phyloP scores from a whole-genome alignment of 73 alveolate genomes.

The Vitrella brassicaformis region DNA sequence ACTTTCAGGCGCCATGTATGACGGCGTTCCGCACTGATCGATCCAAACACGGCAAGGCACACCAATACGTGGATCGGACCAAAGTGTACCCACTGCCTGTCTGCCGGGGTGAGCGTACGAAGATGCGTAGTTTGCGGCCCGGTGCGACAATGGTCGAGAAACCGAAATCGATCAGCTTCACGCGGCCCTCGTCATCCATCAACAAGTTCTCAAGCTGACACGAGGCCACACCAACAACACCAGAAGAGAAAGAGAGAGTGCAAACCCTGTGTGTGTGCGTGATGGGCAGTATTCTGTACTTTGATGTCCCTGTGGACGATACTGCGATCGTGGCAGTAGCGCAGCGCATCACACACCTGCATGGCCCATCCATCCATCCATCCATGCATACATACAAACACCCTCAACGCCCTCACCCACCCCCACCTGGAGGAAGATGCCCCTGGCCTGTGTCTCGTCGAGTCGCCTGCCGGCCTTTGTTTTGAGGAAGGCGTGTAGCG shows the following conservation, averaged over 20 bases:
- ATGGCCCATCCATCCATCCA: not conserved
- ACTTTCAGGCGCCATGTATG: conserved; percentile 48
- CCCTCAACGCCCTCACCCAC: too few relatives aligned
- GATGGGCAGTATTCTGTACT: too few relatives aligned
- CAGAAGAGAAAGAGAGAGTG: too few relatives aligned
- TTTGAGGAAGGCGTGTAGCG: conserved; percentile 44
- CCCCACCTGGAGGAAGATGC: conserved; percentile 61
- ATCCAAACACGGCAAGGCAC: too few relatives aligned
- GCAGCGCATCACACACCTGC: conserved; percentile 42
- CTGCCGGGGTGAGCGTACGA: not conserved
- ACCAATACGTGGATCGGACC: too few relatives aligned
- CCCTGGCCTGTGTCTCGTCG: conserved; percentile 66
- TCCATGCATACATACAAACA: conserved; percentile 2
- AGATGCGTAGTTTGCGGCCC: conserved; percentile 49
- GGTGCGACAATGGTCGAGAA: conserved; percentile 53
- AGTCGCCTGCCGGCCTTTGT: conserved; percentile 45
- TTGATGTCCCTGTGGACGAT: conserved; percentile 72
- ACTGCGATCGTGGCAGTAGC: conserved; percentile 62
- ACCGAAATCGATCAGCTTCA: conserved; percentile 61
- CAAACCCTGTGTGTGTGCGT: too few relatives aligned
- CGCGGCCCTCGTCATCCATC: conserved; percentile 54
- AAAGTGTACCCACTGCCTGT: too few relatives aligned
- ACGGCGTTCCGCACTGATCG: conserved; percentile 68
- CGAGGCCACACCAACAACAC: too few relatives aligned
- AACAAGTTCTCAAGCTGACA: conserved; percentile 72